Evolutionary conservation across 2,329 filamentous ascomycete genomes (phyloP).

Genomic region (Phialemoniopsis sp.): DNA sequence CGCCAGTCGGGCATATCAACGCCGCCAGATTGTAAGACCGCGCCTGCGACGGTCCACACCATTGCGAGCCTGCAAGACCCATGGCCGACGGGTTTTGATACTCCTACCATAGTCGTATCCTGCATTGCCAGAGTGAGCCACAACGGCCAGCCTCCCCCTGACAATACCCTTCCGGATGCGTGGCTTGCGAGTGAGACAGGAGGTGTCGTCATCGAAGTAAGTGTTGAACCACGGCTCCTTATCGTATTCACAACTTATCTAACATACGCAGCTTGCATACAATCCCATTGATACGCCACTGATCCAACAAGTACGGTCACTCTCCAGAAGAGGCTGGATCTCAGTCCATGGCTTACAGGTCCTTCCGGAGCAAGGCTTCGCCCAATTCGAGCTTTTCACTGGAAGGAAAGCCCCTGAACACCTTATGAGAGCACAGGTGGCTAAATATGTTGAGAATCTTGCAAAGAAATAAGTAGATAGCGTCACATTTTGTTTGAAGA

Average conservation of each 20-base stretch:
- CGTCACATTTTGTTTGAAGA: too few relatives aligned
- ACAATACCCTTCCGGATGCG: conserved; percentile 40
- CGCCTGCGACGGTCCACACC: too few relatives aligned
- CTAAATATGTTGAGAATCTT: too few relatives aligned
- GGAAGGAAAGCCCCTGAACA: conserved; percentile 52
- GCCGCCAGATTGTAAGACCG: too few relatives aligned
- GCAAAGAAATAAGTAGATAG: too few relatives aligned
- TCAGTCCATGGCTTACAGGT: conserved; percentile 56
- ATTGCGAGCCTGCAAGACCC: too few relatives aligned
- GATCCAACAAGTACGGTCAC: conserved; percentile 45
- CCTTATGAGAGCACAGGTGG: conserved; percentile 34
- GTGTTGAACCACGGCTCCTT: conserved; percentile 1
- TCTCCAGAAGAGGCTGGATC: conserved; percentile 48
- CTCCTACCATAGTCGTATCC: too few relatives aligned
- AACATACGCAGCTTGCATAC: conserved; percentile 3
- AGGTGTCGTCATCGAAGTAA: conserved; percentile 46
- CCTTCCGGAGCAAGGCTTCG: conserved; percentile 56
- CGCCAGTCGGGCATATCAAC: too few relatives aligned
- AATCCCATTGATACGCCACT: conserved; percentile 48
- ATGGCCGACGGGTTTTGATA: too few relatives aligned
- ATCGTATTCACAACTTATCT: too few relatives aligned
- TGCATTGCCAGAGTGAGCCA: too few relatives aligned
- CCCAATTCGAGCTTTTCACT: conserved; percentile 60
- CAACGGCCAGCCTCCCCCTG: too few relatives aligned
- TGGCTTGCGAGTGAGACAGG: conserved; percentile 56